These are phyloP conservation scores for Wickerhamomyces alni DNA, from an alignment of 805 yeast genomes.

Conservation along the genomic window DNA sequence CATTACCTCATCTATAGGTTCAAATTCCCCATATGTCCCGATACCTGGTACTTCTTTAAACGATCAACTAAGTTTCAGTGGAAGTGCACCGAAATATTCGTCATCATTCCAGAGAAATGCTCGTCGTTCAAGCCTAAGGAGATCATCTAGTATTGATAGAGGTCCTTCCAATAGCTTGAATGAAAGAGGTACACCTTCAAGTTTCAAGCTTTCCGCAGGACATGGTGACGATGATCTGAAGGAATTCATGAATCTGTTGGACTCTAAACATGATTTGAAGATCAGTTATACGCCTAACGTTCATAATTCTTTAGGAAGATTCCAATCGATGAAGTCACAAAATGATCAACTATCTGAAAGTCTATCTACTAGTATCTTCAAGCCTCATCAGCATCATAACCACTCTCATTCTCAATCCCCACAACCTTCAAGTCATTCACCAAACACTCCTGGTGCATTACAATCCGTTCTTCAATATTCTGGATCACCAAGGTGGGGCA, in stretches of 20 bases:
- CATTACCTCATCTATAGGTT: slow-evolving; percentile 20
- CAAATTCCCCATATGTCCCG: slow-evolving; percentile 14
- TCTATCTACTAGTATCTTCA: slow-evolving; percentile 42
- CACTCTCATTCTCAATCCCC: slow-evolving; percentile 6
- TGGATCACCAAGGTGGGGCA: slow-evolving; percentile 27
- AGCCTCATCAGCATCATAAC: slow-evolving; percentile 16
- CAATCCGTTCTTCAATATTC: slow-evolving; percentile 18
- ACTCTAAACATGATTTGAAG: slow-evolving; percentile 51
- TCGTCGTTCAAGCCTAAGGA: slow-evolving; percentile 37
- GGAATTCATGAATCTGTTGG: slow-evolving; percentile 68
- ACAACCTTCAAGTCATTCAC: background rate
- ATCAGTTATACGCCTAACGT: slow-evolving; percentile 24
- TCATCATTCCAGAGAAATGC: slow-evolving; percentile 71
- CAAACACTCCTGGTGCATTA: slow-evolving; percentile 1
- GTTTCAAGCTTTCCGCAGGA: slow-evolving; percentile 27
- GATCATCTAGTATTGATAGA: slow-evolving; percentile 26
- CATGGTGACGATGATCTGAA: slow-evolving; percentile 54
- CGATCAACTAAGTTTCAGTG: slow-evolving; percentile 31
- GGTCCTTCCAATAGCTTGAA: slow-evolving; percentile 22
- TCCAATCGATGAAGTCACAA: slow-evolving; percentile 44
- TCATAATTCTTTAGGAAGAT: slow-evolving; percentile 43
- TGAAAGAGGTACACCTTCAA: slow-evolving; percentile 20
- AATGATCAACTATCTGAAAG: slow-evolving; percentile 53
- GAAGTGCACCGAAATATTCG: slow-evolving; percentile 53
- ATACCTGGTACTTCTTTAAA: slow-evolving; percentile 11